Base-by-base conservation (phyloP, 108 stramenopile species). In the Cyclostephanos tholiformis region DNA sequence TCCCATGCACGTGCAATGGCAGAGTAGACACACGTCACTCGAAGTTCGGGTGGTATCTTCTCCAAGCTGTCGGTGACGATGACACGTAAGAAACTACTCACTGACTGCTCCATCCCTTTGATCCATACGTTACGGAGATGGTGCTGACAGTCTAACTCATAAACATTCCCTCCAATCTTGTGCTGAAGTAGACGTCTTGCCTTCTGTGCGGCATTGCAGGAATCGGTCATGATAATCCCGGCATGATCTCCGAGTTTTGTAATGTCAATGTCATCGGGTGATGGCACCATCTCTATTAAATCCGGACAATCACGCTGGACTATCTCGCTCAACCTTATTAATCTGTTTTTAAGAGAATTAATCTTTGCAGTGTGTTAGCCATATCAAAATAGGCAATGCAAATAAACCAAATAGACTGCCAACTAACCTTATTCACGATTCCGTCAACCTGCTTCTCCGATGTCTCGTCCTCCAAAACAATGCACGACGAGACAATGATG, bases 161-260 rank as follows among this genome's bases (percentile, higher is more conserved):
- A 38, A 38, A 63, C 63, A 13, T 27, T 38, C 27, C 48, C 63
- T 23, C 63, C 48, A 5, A 63, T 38, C 23, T 25, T 49, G 23
- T 63, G 32, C 23, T 39, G 32, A 63, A 63, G 63, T 22, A 63
- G 22, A 23, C 63, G 63, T 23, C 63, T 25, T 48, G 63, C 38
- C 63, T 63, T 63, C 26, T 38, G 63, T 22, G 63, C 63, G 44
- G 63, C 25, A 27, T 63, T 63, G 63, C 63, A 63, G 22, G 63
- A 39, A 63, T 63, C 63, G 22, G 63, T 48, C 39, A 25, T 63
- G 39, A 63, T 46, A 46, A 46, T 0, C 14, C 44, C 44, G 22
- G 39, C 39, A 63, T 38, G 32, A 55, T 2, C 53, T 27, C 26
- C 12, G 25, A 55, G 53, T 27, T 55, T 55, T 4, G 23, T 55